Evolutionary conservation across 441 rosid genomes (phyloP).

Genomic region (Populus hybrid): DNA sequence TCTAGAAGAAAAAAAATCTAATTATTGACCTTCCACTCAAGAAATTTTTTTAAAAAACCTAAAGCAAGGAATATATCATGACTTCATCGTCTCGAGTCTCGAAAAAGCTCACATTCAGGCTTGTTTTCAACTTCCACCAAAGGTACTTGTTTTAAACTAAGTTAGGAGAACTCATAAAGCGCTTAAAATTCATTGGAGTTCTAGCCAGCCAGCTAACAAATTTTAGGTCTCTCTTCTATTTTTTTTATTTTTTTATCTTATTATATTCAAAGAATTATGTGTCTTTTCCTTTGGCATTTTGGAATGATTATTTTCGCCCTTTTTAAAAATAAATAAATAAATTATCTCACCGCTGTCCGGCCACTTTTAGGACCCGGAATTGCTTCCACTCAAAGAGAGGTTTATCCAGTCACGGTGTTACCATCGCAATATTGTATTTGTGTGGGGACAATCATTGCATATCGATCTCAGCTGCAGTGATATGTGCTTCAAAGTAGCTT

Average conservation of each 20-base stretch:
- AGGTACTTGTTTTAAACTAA: neutral
- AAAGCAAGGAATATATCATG: neutral
- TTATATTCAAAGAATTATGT: neutral
- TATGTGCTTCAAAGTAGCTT: constrained; percentile 34
- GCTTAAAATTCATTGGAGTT: too few relatives aligned
- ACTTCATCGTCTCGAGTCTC: neutral
- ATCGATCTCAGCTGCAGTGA: neutral
- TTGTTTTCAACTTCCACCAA: too few relatives aligned
- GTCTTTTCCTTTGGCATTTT: neutral
- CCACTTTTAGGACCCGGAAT: neutral
- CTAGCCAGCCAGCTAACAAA: neutral
- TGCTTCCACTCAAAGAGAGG: neutral
- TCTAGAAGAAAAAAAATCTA: neutral
- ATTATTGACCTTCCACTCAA: neutral
- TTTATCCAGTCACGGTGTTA: neutral
- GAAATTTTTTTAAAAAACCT: too few relatives aligned
- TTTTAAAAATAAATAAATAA: too few relatives aligned
- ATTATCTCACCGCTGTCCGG: neutral
- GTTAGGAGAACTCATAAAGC: neutral
- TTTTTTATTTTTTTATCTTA: too few relatives aligned
- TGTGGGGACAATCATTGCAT: constrained; percentile 7
- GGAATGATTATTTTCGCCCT: neutral
- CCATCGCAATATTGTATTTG: neutral
- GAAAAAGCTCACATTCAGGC: too few relatives aligned
- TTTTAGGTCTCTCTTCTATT: neutral